Percentiles rank a stretch among this genome's conserved stretches.
These are phyloP conservation scores for Stephania cephalantha DNA, from an alignment of 164 flowering plant genomes.

Conservation along the genomic window DNA sequence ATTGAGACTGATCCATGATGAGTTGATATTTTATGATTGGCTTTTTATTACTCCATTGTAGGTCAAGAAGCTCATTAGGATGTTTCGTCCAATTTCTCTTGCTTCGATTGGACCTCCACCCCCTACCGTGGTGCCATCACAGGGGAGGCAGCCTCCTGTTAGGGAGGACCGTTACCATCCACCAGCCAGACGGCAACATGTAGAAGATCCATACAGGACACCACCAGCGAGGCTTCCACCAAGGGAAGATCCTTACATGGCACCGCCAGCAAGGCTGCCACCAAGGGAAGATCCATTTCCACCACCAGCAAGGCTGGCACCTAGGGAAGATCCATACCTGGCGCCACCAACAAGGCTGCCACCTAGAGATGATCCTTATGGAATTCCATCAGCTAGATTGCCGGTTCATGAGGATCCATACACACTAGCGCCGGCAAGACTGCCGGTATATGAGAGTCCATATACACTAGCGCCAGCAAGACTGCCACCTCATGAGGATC, in stretches of 20 bases:
- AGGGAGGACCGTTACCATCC: not conserved
- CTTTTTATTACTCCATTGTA: conserved; percentile 8
- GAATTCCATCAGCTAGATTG: conserved; percentile 1
- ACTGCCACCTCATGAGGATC: not conserved
- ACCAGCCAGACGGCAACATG: not conserved
- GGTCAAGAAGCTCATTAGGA: conserved; percentile 26
- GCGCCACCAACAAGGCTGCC: conserved; percentile 9
- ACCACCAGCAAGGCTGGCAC: not conserved
- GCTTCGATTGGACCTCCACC: conserved; percentile 14
- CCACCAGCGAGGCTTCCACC: conserved; percentile 2
- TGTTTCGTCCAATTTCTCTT: conserved; percentile 29
- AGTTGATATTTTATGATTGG: not conserved
- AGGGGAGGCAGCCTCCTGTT: not conserved
- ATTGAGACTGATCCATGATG: not conserved
- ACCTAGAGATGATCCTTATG: conserved; percentile 13
- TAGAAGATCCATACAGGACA: conserved; percentile 1
- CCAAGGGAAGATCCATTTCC: conserved; percentile 14
- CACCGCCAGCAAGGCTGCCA: conserved; percentile 10
- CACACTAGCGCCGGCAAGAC: conserved; percentile 8
- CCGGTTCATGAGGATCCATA: not conserved
- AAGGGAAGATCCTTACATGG: not conserved
- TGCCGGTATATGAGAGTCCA: conserved; percentile 12
- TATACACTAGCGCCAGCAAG: conserved; percentile 8
- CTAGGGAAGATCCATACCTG: not conserved
- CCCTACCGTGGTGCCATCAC: not conserved